Conservation (phyloP, 1,284 basidiomycete species). For the Cutaneotrichosporon spelunceum region DNA sequence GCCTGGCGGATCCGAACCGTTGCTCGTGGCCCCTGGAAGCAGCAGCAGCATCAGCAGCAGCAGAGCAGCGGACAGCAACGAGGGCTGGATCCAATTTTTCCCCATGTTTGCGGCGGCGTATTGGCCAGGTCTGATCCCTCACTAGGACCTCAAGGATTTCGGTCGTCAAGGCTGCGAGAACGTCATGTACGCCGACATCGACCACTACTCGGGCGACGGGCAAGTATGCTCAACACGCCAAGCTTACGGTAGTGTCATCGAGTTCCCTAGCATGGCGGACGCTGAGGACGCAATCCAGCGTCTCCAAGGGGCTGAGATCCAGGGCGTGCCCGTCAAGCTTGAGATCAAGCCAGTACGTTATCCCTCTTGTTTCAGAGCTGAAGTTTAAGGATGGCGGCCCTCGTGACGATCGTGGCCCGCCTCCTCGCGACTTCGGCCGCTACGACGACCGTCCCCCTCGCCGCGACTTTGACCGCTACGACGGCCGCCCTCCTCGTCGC, state of each 20-base stretch:
- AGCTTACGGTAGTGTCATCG: slow-evolving; percentile 65
- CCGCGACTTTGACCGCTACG: slow-evolving; percentile 23
- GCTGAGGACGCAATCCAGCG: slow-evolving; percentile 86
- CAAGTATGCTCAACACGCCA: slow-evolving; percentile 51
- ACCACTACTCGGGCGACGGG: slow-evolving; percentile 83
- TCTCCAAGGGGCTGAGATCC: slow-evolving; percentile 61
- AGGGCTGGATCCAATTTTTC: slow-evolving; percentile 9
- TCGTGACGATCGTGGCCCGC: slow-evolving; percentile 26
- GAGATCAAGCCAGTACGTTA: slow-evolving; percentile 38
- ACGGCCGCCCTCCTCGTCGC: slow-evolving; percentile 25
- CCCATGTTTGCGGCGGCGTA: slow-evolving; percentile 5
- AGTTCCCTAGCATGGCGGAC: slow-evolving; percentile 80
- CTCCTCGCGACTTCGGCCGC: slow-evolving; percentile 27
- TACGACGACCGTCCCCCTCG: slow-evolving; percentile 21
- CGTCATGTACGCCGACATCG: slow-evolving; percentile 89
- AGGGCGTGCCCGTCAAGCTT: slow-evolving; percentile 43
- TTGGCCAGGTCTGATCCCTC: slow-evolving; percentile 13
- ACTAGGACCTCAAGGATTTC: slow-evolving; percentile 91
- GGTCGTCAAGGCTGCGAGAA: slow-evolving; percentile 78
- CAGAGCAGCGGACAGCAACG: slow-evolving; percentile 1
- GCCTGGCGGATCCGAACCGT: neutral
- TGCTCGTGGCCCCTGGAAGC: neutral
- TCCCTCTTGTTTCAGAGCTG: neutral
- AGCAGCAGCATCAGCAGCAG: neutral
- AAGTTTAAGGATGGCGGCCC: slow-evolving; percentile 21